Percentiles rank a stretch among this genome's conserved stretches.
Conservation (phyloP, 805 yeast genomes). For the Candida andamanensis region DNA sequence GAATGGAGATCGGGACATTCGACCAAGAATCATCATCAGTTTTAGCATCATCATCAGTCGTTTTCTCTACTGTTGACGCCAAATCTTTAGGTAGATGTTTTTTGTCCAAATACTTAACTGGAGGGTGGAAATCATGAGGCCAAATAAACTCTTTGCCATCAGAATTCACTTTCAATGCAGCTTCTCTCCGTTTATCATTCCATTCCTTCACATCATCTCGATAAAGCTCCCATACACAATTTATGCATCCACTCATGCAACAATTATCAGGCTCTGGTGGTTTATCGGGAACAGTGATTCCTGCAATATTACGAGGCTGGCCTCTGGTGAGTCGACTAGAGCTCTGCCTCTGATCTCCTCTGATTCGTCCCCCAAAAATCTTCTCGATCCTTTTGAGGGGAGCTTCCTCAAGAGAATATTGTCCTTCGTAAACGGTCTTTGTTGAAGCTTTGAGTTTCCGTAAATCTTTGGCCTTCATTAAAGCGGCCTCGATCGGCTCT, state of each 20-base stretch:
- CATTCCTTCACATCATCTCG: slow-evolving; percentile 86
- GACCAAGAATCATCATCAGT: slow-evolving; percentile 29
- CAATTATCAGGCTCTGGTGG: slow-evolving; percentile 94
- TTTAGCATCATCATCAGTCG: neutral
- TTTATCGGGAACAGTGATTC: slow-evolving; percentile 72
- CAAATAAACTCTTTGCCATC: slow-evolving; percentile 35
- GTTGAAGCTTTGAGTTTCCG: slow-evolving; percentile 15
- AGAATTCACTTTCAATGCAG: slow-evolving; percentile 38
- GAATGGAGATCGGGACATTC: slow-evolving; percentile 66
- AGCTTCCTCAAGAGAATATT: slow-evolving; percentile 23
- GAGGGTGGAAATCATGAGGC: slow-evolving; percentile 42
- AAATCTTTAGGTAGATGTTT: slow-evolving; percentile 35
- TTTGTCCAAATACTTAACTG: slow-evolving; percentile 22
- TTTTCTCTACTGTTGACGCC: slow-evolving; percentile 11
- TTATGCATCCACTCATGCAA: slow-evolving; percentile 95
- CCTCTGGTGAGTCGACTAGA: slow-evolving; percentile 34
- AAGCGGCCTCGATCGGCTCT: slow-evolving; percentile 27
- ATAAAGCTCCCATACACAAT: slow-evolving; percentile 94
- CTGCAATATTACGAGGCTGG: slow-evolving; percentile 40
- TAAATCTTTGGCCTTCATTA: slow-evolving; percentile 19
- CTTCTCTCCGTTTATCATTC: slow-evolving; percentile 55
- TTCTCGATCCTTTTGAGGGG: slow-evolving; percentile 44
- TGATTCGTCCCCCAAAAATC: slow-evolving; percentile 54
- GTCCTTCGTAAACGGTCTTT: slow-evolving; percentile 27
- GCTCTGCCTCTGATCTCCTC: slow-evolving; percentile 44